phyloP scores from a whole-genome alignment of 2,329 filamentous ascomycete genomes.

The Fonsecaea multimorphosa region DNA sequence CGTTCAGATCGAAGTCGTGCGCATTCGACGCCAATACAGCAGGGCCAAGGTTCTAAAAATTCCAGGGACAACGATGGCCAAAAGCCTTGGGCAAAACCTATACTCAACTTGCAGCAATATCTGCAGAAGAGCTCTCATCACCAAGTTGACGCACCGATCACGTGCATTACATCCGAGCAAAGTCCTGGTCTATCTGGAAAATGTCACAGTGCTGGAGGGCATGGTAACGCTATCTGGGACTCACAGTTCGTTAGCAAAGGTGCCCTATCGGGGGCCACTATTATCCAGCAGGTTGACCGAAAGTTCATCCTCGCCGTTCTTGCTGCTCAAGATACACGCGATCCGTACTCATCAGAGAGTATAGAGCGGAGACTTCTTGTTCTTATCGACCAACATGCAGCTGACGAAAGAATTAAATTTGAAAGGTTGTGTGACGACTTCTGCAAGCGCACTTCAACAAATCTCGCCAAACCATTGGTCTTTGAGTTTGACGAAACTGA shows the following conservation, averaged over 20 bases:
- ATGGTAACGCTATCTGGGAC: neutral
- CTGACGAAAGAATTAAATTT: conserved; percentile 83
- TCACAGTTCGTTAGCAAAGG: conserved; percentile 35
- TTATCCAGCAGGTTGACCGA: conserved; percentile 82
- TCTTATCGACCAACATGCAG: conserved; percentile 91
- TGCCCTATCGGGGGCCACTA: conserved; percentile 63
- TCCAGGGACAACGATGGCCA: neutral
- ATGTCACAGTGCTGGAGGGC: neutral
- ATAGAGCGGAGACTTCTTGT: conserved; percentile 59
- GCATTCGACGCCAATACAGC: neutral
- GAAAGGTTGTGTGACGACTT: conserved; percentile 72
- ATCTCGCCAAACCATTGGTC: conserved; percentile 59
- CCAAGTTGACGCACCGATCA: neutral
- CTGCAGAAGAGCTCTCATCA: neutral
- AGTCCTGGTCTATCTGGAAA: neutral
- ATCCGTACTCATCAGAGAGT: neutral
- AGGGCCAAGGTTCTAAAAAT: no score
- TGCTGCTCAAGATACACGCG: conserved; percentile 53
- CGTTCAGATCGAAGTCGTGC: neutral
- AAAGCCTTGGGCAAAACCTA: neutral
- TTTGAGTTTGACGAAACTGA: conserved; percentile 73
- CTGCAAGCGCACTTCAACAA: conserved; percentile 46
- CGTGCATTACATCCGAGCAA: neutral
- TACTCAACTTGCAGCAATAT: conserved; percentile 5
- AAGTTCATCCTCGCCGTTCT: conserved; percentile 78